These are phyloP conservation scores for Tylopilus sp. DNA, from an alignment of 768 basidiomycete species.

Conservation along the genomic window DNA sequence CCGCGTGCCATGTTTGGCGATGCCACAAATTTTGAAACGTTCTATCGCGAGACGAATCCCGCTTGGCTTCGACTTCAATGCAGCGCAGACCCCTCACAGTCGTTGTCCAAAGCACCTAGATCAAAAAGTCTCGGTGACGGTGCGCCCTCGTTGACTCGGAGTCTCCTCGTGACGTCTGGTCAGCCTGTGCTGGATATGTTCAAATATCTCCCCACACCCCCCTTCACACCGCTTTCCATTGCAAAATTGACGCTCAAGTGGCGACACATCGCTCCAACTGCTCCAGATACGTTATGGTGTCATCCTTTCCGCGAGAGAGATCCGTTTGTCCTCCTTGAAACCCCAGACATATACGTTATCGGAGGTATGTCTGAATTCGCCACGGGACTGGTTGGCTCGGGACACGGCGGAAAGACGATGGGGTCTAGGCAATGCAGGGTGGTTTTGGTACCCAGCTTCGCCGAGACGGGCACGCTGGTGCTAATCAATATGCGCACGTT, in stretches of 20 bases:
- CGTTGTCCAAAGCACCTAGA: slow-evolving; percentile 1
- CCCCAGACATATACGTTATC: slow-evolving; percentile 89
- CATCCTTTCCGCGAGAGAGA: slow-evolving; percentile 87
- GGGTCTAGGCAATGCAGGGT: slow-evolving; percentile 53
- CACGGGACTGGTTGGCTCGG: slow-evolving; percentile 57
- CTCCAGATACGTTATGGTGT: slow-evolving; percentile 98
- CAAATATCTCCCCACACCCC: slow-evolving; percentile 80
- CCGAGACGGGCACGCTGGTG: slow-evolving; percentile 71
- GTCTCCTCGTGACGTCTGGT: slow-evolving; percentile 82
- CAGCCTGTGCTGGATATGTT: slow-evolving; percentile 94
- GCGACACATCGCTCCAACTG: slow-evolving; percentile 98
- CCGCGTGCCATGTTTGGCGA: slow-evolving; percentile 88
- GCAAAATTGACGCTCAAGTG: slow-evolving; percentile 80
- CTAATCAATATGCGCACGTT: slow-evolving; percentile 78
- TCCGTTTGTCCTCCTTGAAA: slow-evolving; percentile 83
- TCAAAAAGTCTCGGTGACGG: slow-evolving; percentile 1
- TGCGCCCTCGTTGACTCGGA: slow-evolving; percentile 38
- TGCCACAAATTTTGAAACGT: slow-evolving; percentile 51
- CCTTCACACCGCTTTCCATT: slow-evolving; percentile 68
- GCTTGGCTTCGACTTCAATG: slow-evolving; percentile 70
- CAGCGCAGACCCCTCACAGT: slow-evolving; percentile 33
- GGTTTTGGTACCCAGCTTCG: slow-evolving; percentile 79
- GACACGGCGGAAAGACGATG: slow-evolving; percentile 30
- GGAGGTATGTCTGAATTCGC: slow-evolving; percentile 86
- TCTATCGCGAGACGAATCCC: slow-evolving; percentile 86